A percentile compares a stretch with the other conserved stretches of the same genome.
Conservation (phyloP, 2,329 filamentous ascomycete species). For the Spiromastix sp. region DNA sequence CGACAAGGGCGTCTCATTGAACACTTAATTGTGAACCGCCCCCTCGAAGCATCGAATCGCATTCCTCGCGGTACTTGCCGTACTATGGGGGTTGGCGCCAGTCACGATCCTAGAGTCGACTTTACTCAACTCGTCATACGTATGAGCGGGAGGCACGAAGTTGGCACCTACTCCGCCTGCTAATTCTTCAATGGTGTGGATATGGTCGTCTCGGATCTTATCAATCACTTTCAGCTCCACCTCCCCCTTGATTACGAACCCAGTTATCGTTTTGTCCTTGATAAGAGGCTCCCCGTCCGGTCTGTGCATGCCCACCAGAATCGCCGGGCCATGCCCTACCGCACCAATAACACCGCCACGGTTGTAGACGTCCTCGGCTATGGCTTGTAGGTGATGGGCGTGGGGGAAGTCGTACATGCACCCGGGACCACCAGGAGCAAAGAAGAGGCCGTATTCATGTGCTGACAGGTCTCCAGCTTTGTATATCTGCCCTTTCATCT, state of each 20-base stretch:
- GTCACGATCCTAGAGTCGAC: constrained; percentile 24
- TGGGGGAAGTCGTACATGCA: constrained; percentile 38
- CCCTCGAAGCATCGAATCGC: constrained; percentile 29
- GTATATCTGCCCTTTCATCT: constrained; percentile 29
- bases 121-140: constrained; percentile 12
- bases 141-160: constrained; percentile 8
- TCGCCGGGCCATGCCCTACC: constrained; percentile 31
- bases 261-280: constrained; percentile 28
- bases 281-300: constrained; percentile 22
- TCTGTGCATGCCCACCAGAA: constrained; percentile 25
- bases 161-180: constrained; percentile 6
- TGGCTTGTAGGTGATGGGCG: constrained; percentile 29
- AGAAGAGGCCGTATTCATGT: constrained; percentile 14
- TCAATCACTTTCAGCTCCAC: constrained; percentile 23
- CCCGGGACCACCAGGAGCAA: constrained; percentile 24
- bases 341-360: constrained; percentile 33
- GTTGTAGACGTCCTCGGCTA: constrained; percentile 31
- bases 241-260: constrained; percentile 31
- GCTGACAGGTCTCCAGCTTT: constrained; percentile 12
- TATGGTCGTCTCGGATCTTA: constrained; percentile 17
- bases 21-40: constrained; percentile 8
- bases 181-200: constrained; percentile 12
- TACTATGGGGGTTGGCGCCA: constrained; percentile 34
- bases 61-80: constrained; percentile 28
- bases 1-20: too few species aligned